A percentile compares a stretch with the other conserved stretches of the same genome.
These are phyloP conservation scores for Cladorrhinum sp. DNA, from an alignment of 2,329 filamentous ascomycete species.

Conservation along the genomic window DNA sequence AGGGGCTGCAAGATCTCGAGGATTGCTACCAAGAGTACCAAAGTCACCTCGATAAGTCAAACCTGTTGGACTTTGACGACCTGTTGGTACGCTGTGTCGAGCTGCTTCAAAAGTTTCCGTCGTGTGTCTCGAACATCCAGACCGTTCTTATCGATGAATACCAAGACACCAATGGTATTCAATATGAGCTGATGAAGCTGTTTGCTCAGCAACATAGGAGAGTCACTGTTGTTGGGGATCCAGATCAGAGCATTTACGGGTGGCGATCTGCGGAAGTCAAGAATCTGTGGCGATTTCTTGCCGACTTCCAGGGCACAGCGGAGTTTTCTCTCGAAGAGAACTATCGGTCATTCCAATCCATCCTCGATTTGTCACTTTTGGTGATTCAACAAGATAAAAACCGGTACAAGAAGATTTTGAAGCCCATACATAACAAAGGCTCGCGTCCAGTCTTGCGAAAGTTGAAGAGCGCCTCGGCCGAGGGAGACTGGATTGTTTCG, in stretches of 20 bases:
- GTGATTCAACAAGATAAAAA: conserved; percentile 88
- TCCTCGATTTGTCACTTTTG: conserved; percentile 73
- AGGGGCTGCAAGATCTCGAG: conserved; percentile 57
- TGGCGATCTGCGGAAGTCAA: conserved; percentile 91
- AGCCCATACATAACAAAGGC: conserved; percentile 76
- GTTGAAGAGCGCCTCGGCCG: conserved; percentile 64
- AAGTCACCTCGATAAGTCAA: conserved; percentile 67
- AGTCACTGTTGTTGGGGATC: conserved; percentile 95
- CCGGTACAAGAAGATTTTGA: conserved; percentile 74
- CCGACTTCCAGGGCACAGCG: conserved; percentile 72
- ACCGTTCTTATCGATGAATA: conserved; percentile 95
- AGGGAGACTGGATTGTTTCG: conserved; percentile 84
- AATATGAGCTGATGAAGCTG: conserved; percentile 90
- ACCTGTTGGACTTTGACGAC: conserved; percentile 92
- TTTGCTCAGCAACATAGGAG: conserved; percentile 69
- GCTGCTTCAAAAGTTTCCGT: conserved; percentile 67
- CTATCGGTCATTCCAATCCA: conserved; percentile 85
- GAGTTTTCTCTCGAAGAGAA: conserved; percentile 89
- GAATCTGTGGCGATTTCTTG: conserved; percentile 76
- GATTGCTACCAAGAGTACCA: conserved; percentile 74
- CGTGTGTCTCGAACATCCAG: conserved; percentile 85
- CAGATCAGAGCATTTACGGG: conserved; percentile 96
- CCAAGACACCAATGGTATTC: conserved; percentile 92
- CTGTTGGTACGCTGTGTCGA: conserved; percentile 80
- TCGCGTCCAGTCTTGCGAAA: conserved; percentile 77